Conservation (phyloP, 768 basidiomycete species). For the Dentipellis sp. region DNA sequence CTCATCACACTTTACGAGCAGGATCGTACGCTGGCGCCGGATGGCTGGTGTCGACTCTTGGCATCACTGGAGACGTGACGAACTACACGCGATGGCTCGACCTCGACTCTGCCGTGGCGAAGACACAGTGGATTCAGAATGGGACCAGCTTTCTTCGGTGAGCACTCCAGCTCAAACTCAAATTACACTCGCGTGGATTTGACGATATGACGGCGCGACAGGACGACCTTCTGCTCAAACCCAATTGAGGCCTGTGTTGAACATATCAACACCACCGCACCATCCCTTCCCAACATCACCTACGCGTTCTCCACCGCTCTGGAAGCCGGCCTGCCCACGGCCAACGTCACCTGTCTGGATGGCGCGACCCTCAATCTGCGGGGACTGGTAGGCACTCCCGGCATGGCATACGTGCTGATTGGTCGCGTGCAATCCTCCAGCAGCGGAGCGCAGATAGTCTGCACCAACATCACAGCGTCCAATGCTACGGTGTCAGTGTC, state of each 20-base stretch:
- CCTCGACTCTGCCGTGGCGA: constrained; percentile 49
- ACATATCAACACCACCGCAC: constrained; percentile 32
- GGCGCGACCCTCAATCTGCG: constrained; percentile 44
- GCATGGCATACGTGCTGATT: constrained; percentile 66
- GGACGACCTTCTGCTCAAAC: constrained; percentile 59
- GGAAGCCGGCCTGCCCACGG: constrained; percentile 37
- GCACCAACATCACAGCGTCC: constrained; percentile 18
- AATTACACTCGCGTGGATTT: neutral
- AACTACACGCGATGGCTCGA: constrained; percentile 63
- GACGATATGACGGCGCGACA: no score
- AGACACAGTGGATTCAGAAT: constrained; percentile 51
- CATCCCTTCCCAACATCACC: constrained; percentile 31
- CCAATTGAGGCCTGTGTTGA: constrained; percentile 54
- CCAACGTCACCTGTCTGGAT: constrained; percentile 53
- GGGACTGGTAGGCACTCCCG: constrained; percentile 37
- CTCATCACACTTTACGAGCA: constrained; percentile 19
- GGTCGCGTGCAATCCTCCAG: constrained; percentile 35
- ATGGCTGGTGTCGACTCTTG: constrained; percentile 42
- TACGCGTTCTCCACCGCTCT: constrained; percentile 37
- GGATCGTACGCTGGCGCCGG: constrained; percentile 67
- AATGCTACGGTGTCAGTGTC: constrained; percentile 37
- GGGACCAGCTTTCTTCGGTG: constrained; percentile 42
- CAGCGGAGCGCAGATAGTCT: constrained; percentile 19
- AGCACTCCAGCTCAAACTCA: neutral
- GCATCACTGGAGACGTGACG: constrained; percentile 18